These are phyloP conservation scores for Monosporascus sp. DNA, from an alignment of 2,329 filamentous ascomycete genomes.

Conservation along the genomic window DNA sequence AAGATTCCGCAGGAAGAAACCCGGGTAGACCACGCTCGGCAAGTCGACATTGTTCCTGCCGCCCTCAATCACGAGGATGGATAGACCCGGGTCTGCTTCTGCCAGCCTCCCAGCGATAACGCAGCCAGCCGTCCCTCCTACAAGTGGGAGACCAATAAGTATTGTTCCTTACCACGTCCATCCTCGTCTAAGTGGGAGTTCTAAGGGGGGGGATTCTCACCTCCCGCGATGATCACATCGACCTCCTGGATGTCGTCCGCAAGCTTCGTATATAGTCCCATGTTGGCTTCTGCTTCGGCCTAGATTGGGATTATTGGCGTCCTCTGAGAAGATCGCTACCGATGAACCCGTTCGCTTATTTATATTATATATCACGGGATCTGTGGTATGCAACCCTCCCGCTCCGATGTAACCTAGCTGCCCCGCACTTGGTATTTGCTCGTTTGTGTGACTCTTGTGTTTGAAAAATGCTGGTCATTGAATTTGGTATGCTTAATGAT, in stretches of 20 bases:
- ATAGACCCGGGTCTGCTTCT: constrained; percentile 11
- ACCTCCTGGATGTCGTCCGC: constrained; percentile 2
- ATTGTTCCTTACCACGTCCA: too few species aligned
- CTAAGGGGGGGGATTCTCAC: neutral
- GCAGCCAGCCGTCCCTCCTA: constrained; percentile 13
- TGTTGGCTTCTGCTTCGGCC: neutral
- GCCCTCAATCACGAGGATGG: constrained; percentile 12
- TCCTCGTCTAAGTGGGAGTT: neutral
- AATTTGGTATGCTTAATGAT: too few species aligned
- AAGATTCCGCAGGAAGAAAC: constrained; percentile 41
- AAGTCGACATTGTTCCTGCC: constrained; percentile 11
- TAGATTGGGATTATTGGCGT: too few species aligned
- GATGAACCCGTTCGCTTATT: too few species aligned
- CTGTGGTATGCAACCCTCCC: too few species aligned
- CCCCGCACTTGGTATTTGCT: too few species aligned
- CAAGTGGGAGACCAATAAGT: neutral
- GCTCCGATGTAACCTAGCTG: too few species aligned
- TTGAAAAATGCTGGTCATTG: too few species aligned
- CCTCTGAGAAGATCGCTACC: too few species aligned
- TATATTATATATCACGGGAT: too few species aligned
- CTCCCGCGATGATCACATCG: constrained; percentile 6
- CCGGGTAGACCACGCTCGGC: constrained; percentile 32
- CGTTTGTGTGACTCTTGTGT: too few species aligned
- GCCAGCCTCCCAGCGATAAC: constrained; percentile 12
- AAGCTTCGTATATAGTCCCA: constrained; percentile 2